Evolutionary conservation across 345 rosid genomes (phyloP).

Genomic region (Rubroshorea leprosula): DNA sequence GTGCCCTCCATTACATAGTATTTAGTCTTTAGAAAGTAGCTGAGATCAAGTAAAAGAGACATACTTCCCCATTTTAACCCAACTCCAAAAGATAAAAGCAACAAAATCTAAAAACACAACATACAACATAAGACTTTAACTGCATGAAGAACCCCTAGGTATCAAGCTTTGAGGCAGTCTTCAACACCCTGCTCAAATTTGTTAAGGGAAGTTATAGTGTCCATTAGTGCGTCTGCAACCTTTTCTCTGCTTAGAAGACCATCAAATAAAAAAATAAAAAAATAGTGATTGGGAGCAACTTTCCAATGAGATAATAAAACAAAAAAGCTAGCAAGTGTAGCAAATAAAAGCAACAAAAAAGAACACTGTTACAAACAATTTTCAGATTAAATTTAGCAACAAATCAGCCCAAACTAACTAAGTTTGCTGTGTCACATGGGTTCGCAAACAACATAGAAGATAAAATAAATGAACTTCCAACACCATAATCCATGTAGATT

Average conservation of each 20-base stretch:
- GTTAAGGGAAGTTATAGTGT: slow-evolving; percentile 47
- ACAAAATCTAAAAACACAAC: slow-evolving; percentile 13
- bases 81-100: slow-evolving; percentile 3
- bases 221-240: slow-evolving; percentile 44
- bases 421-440: too few relatives aligned
- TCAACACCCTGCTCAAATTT: slow-evolving; percentile 54
- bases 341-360: too few relatives aligned
- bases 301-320: too few relatives aligned
- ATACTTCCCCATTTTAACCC: neutral
- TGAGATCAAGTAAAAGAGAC: slow-evolving; percentile 2
- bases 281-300: too few relatives aligned
- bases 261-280: too few relatives aligned
- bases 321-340: too few relatives aligned
- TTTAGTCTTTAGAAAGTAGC: neutral
- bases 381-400: too few relatives aligned
- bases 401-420: neutral
- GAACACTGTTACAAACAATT: too few relatives aligned
- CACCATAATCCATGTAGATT: too few relatives aligned
- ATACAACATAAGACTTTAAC: slow-evolving; percentile 10
- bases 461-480: too few relatives aligned
- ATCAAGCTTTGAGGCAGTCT: slow-evolving; percentile 55
- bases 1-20: neutral
- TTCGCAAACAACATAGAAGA: too few relatives aligned
- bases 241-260: slow-evolving; percentile 34
- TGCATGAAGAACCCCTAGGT: slow-evolving; percentile 5